phyloP scores from a whole-genome alignment of 2,329 filamentous ascomycete species.

The Rachicladosporium sp. region DNA sequence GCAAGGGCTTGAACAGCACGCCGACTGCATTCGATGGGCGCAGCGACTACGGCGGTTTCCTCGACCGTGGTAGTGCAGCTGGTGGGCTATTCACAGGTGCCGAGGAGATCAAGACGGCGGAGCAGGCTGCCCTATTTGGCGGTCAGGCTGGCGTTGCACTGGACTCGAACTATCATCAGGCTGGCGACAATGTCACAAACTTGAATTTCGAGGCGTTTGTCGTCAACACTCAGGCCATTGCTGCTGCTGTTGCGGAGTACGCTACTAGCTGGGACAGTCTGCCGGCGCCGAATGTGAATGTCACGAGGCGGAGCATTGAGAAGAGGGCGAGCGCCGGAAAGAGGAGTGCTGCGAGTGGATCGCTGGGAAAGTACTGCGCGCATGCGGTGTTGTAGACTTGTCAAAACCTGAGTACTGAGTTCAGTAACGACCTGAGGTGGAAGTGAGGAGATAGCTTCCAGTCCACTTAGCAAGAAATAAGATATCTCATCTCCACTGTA shows the following conservation, averaged over 20 bases:
- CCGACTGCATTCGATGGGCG: constrained; percentile 67
- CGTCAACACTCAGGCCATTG: constrained; percentile 47
- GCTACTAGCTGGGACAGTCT: constrained; percentile 54
- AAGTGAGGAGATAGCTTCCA: no score
- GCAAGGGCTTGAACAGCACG: constrained; percentile 51
- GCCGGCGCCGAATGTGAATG: constrained; percentile 7
- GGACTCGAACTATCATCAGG: constrained; percentile 45
- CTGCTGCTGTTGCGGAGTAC: constrained; percentile 60
- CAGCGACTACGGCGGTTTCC: constrained; percentile 69
- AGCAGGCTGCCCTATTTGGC: constrained; percentile 57
- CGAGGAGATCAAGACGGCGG: constrained; percentile 59
- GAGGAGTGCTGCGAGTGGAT: no score
- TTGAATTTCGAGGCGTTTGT: constrained; percentile 42
- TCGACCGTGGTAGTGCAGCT: constrained; percentile 50
- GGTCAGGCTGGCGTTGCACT: constrained; percentile 49
- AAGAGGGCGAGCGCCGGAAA: no score
- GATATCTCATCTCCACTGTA: no score
- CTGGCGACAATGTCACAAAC: constrained; percentile 42
- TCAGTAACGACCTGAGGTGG: no score
- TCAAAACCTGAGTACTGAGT: no score
- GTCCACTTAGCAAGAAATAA: no score
- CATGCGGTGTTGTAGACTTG: no score
- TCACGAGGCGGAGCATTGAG: not conserved
- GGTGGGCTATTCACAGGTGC: constrained; percentile 70
- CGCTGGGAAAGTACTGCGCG: no score